These are phyloP conservation scores for Penicillium sp. DNA, from an alignment of 2,329 filamentous ascomycete species.

Conservation along the genomic window DNA sequence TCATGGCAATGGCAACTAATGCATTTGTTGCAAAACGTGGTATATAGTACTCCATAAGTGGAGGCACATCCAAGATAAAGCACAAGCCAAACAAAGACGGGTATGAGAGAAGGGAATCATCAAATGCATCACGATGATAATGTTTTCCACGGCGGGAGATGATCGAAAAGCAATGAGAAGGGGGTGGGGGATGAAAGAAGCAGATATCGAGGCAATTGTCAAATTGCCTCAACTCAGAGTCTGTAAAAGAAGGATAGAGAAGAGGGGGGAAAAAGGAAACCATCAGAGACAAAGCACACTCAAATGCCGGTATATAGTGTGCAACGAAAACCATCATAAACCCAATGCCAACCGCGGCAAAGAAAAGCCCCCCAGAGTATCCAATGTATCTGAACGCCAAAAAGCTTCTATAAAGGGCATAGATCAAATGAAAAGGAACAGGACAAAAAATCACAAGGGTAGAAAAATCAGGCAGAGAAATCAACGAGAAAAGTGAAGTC, in stretches of 20 bases:
- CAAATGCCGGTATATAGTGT: constrained; percentile 9
- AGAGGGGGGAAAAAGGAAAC: background rate
- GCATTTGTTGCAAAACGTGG: background rate
- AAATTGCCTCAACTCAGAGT: background rate
- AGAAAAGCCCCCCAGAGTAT: constrained; percentile 8
- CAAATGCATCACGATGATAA: constrained; percentile 13
- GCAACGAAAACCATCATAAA: constrained; percentile 1
- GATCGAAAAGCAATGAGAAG: background rate
- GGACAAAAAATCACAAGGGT: no score
- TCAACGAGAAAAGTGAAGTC: constrained; percentile 1
- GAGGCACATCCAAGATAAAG: constrained; percentile 10
- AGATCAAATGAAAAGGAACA: constrained; percentile 8
- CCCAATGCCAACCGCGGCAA: background rate
- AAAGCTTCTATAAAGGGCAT: constrained; percentile 24
- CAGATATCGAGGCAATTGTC: background rate
- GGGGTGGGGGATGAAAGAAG: background rate
- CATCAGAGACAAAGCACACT: background rate
- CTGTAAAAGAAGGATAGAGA: background rate
- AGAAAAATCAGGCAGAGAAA: constrained; percentile 1
- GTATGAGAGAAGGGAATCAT: constrained; percentile 17
- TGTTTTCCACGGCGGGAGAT: background rate
- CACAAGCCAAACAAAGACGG: constrained; percentile 8
- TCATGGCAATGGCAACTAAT: no score
- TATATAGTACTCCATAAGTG: constrained; percentile 4
- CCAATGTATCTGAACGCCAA: constrained; percentile 33